A percentile compares a stretch with the other conserved stretches of the same genome.
Conservation (phyloP, 352 stramenopile genomes). For the Phytophthora cajani region DNA sequence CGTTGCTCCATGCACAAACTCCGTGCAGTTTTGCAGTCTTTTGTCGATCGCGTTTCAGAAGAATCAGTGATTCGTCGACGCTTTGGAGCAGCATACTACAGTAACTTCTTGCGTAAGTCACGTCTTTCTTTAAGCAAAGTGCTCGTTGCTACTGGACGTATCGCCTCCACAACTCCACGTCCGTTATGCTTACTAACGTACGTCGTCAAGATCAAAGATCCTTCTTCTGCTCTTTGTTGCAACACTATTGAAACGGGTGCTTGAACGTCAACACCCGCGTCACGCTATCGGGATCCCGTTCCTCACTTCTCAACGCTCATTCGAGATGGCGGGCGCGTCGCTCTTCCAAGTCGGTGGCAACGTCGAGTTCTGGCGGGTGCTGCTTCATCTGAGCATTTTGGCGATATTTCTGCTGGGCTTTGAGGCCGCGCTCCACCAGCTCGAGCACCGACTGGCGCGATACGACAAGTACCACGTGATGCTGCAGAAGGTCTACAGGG, state of each 20-base stretch:
- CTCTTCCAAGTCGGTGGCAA: constrained; percentile 66
- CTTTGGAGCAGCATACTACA: neutral
- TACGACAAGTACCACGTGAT: constrained; percentile 72
- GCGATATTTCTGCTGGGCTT: constrained; percentile 50
- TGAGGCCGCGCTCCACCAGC: constrained; percentile 46
- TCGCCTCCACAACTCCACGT: neutral
- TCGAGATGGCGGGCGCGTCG: constrained; percentile 36
- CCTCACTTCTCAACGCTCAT: constrained; percentile 17
- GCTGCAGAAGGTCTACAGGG: constrained; percentile 63
- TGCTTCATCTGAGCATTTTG: constrained; percentile 54
- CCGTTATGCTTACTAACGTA: neutral
- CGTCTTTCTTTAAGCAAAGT: neutral
- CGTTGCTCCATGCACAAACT: no score
- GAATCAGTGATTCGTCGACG: neutral
- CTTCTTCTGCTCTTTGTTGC: neutral
- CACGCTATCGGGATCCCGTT: no score
- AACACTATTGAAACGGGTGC: constrained; percentile 2
- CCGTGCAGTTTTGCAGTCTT: neutral
- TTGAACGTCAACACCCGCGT: neutral
- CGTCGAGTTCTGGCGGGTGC: constrained; percentile 59
- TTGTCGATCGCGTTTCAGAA: constrained; percentile 18
- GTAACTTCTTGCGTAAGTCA: neutral
- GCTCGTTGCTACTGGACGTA: neutral
- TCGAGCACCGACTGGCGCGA: constrained; percentile 44
- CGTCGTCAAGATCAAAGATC: neutral